Evolutionary conservation across 768 basidiomycete genomes (phyloP).

Genomic region (Mycena chlorophos): DNA sequence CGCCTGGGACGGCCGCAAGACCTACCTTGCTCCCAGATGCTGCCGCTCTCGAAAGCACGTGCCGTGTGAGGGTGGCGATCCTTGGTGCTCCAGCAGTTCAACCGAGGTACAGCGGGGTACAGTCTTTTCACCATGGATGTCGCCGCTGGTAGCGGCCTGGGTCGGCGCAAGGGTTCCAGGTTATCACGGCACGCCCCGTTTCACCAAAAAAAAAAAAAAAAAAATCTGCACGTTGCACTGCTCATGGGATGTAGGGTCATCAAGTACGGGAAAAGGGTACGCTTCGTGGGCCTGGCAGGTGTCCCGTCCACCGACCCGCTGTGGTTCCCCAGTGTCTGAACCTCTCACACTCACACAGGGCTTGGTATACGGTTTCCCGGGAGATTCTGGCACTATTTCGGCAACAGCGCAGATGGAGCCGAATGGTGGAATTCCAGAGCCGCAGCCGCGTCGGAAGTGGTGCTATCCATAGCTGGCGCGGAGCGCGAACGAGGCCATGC

Average conservation of each 20-base stretch:
- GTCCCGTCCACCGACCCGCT: constrained; percentile 16
- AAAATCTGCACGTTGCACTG: too few relatives aligned
- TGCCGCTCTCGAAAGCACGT: constrained; percentile 19
- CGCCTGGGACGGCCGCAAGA: constrained; percentile 18
- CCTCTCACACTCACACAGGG: neutral
- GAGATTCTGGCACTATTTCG: too few relatives aligned
- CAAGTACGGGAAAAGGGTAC: too few relatives aligned
- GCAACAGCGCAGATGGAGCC: too few relatives aligned
- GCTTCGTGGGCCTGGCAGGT: neutral
- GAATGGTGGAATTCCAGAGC: constrained; percentile 2
- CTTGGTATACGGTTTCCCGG: constrained; percentile 22
- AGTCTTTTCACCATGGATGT: constrained; percentile 23
- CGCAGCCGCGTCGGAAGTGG: constrained; percentile 6
- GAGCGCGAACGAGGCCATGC: constrained; percentile 7
- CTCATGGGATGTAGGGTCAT: too few relatives aligned
- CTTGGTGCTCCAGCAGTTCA: neutral
- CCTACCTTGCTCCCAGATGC: constrained; percentile 18
- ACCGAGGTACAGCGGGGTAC: constrained; percentile 7
- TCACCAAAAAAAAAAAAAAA: too few relatives aligned
- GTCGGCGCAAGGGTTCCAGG: constrained; percentile 5
- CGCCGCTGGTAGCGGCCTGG: constrained; percentile 20
- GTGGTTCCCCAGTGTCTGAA: constrained; percentile 9
- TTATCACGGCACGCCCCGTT: constrained; percentile 9
- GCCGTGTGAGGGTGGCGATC: too few relatives aligned
- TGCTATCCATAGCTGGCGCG: neutral